Conservation (phyloP, 768 basidiomycete genomes). For the Tricholoma flavovirens region DNA sequence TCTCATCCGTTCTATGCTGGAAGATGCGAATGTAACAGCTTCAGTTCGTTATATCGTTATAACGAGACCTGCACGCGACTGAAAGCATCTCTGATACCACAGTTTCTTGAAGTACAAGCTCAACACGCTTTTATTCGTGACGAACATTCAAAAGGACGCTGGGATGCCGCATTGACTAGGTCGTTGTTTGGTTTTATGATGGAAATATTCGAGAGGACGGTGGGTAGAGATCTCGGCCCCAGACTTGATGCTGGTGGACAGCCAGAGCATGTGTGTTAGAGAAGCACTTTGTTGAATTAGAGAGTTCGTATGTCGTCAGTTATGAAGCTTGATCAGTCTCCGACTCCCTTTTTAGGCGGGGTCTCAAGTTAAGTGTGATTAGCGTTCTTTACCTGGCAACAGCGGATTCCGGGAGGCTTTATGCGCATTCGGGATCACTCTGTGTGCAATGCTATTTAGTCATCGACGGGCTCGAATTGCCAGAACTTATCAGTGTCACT, state of each 20-base stretch:
- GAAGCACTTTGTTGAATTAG: not conserved
- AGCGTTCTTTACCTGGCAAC: too few relatives aligned
- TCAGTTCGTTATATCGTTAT: constrained; percentile 45
- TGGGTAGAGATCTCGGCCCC: constrained; percentile 81
- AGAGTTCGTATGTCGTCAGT: not conserved
- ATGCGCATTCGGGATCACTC: too few relatives aligned
- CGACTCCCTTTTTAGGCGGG: too few relatives aligned
- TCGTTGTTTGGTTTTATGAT: constrained; percentile 82
- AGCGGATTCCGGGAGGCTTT: too few relatives aligned
- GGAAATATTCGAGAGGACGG: constrained; percentile 88
- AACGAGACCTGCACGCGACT: too few relatives aligned
- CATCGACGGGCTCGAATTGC: too few relatives aligned
- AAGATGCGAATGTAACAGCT: constrained; percentile 67
- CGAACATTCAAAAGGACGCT: constrained; percentile 86
- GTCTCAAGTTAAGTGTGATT: too few relatives aligned
- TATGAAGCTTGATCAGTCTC: not conserved
- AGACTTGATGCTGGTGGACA: constrained; percentile 37
- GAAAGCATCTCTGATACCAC: constrained; percentile 1
- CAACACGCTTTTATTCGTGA: constrained; percentile 97
- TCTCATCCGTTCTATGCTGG: constrained; percentile 75
- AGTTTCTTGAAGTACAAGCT: constrained; percentile 95
- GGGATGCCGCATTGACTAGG: constrained; percentile 88
- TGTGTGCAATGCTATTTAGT: too few relatives aligned
- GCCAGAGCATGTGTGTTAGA: constrained; percentile 77
- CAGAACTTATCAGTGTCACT: too few relatives aligned